phyloP scores from a whole-genome alignment of 2,329 filamentous ascomycete genomes.

The Colletotrichum neosansevieriae region DNA sequence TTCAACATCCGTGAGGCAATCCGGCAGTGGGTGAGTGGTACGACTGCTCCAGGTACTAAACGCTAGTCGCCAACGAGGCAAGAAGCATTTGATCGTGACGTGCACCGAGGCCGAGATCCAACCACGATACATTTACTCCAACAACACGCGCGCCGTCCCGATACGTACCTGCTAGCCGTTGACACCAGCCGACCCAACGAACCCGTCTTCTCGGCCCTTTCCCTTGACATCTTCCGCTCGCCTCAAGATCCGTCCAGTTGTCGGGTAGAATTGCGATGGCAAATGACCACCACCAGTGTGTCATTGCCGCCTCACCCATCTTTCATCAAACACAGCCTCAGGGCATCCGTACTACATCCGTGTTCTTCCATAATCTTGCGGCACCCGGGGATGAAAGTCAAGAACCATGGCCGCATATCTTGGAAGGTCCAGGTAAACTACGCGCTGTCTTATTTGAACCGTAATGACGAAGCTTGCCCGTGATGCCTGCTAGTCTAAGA shows the following conservation, averaged over 20 bases:
- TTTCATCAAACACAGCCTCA: conserved; percentile 7
- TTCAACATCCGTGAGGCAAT: conserved; percentile 11
- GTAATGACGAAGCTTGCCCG: conserved; percentile 25
- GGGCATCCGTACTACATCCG: not conserved
- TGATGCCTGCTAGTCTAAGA: conserved; percentile 21
- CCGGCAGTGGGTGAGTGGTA: conserved; percentile 8
- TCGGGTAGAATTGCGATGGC: conserved; percentile 12
- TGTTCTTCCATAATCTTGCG: too few species aligned
- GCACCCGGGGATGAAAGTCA: too few species aligned
- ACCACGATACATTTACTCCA: conserved; percentile 14
- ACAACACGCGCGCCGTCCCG: conserved; percentile 10
- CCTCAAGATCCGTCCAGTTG: conserved; percentile 1
- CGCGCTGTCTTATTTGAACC: conserved; percentile 19
- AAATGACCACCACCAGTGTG: not conserved
- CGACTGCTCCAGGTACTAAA: not conserved
- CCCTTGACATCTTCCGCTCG: conserved; percentile 11
- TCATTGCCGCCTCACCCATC: conserved; percentile 21
- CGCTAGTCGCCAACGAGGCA: conserved; percentile 2
- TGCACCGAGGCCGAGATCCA: conserved; percentile 8
- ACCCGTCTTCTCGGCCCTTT: conserved; percentile 35
- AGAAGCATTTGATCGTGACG: conserved; percentile 4
- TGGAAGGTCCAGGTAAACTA: conserved; percentile 17
- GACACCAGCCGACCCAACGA: conserved; percentile 12
- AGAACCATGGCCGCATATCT: conserved; percentile 7
- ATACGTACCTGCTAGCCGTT: conserved; percentile 14